phyloP scores from a whole-genome alignment of 2,329 filamentous ascomycete species.

The Diaporthe vaccinii region DNA sequence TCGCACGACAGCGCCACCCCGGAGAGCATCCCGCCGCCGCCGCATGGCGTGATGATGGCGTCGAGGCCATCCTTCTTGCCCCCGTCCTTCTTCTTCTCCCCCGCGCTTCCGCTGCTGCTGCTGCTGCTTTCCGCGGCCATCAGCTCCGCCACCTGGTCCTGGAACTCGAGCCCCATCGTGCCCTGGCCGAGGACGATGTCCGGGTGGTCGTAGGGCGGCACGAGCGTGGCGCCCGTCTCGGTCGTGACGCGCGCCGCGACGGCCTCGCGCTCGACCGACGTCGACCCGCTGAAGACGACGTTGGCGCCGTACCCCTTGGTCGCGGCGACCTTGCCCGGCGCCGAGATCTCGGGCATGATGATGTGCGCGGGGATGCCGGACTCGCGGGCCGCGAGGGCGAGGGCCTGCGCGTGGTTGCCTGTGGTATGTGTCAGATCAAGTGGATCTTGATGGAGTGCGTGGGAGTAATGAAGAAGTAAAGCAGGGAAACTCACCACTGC shows the following conservation, averaged over 20 bases:
- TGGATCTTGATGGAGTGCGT: background rate
- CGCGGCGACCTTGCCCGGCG: slow-evolving; percentile 87
- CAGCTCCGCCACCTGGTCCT: slow-evolving; percentile 75
- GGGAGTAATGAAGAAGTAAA: slow-evolving; percentile 2
- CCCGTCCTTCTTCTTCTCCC: too few relatives aligned
- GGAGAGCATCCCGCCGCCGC: slow-evolving; percentile 89
- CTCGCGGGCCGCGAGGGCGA: slow-evolving; percentile 84
- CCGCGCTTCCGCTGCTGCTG: too few relatives aligned
- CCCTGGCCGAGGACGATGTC: slow-evolving; percentile 94
- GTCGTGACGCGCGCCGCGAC: slow-evolving; percentile 77
- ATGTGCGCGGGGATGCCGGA: slow-evolving; percentile 85
- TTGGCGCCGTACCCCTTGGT: slow-evolving; percentile 83
- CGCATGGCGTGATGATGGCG: slow-evolving; percentile 85
- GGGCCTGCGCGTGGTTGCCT: slow-evolving; percentile 96
- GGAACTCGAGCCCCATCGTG: slow-evolving; percentile 87
- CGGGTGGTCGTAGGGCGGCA: slow-evolving; percentile 93
- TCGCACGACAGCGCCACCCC: slow-evolving; percentile 84
- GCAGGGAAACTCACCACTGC: slow-evolving; percentile 73
- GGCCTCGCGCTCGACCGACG: slow-evolving; percentile 83
- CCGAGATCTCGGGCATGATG: slow-evolving; percentile 90
- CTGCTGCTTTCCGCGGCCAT: too few relatives aligned
- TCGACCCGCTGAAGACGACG: slow-evolving; percentile 86
- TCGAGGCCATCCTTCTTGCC: slow-evolving; percentile 61
- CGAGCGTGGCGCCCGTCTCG: slow-evolving; percentile 80
- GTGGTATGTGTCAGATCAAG: background rate